Conservation (phyloP, 345 rosid genomes). For the Mallotus nudiflorus region DNA sequence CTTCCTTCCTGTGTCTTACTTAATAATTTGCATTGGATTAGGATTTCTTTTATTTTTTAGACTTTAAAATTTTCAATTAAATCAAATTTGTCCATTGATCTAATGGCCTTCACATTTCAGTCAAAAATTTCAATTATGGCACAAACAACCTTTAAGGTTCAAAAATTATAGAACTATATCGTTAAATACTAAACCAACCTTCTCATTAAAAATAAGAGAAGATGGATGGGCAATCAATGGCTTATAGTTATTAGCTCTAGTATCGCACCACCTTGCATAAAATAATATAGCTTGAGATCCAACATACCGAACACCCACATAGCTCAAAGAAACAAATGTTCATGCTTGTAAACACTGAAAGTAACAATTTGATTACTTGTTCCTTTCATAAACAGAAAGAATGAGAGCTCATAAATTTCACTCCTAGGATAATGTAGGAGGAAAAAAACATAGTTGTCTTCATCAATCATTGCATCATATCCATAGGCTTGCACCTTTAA, state of each 20-base stretch:
- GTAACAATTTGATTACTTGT: slow-evolving; percentile 57
- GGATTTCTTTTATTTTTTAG: no score
- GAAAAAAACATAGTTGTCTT: slow-evolving; percentile 93
- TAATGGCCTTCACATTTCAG: no score
- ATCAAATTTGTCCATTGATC: no score
- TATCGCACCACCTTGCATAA: slow-evolving; percentile 91
- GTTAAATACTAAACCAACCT: slow-evolving; percentile 77
- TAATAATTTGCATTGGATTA: no score
- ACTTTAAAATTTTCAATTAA: no score
- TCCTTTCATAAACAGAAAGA: slow-evolving; percentile 97
- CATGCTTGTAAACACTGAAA: neutral
- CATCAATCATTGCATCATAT: slow-evolving; percentile 93
- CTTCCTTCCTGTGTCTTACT: no score
- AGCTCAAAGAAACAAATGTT: neutral
- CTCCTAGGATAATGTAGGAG: slow-evolving; percentile 91
- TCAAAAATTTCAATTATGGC: no score
- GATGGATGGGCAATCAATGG: slow-evolving; percentile 78
- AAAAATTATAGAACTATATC: slow-evolving; percentile 37
- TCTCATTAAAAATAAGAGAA: slow-evolving; percentile 70
- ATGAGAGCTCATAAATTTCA: slow-evolving; percentile 73
- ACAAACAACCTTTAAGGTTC: no score
- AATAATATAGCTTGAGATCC: neutral
- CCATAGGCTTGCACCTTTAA: slow-evolving; percentile 97
- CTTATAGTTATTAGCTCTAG: slow-evolving; percentile 96
- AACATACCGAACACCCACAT: neutral